A percentile compares a stretch with the other conserved stretches of the same genome.
Conservation (phyloP, 2,329 filamentous ascomycete genomes). For the Colletotrichum tamarilloi region DNA sequence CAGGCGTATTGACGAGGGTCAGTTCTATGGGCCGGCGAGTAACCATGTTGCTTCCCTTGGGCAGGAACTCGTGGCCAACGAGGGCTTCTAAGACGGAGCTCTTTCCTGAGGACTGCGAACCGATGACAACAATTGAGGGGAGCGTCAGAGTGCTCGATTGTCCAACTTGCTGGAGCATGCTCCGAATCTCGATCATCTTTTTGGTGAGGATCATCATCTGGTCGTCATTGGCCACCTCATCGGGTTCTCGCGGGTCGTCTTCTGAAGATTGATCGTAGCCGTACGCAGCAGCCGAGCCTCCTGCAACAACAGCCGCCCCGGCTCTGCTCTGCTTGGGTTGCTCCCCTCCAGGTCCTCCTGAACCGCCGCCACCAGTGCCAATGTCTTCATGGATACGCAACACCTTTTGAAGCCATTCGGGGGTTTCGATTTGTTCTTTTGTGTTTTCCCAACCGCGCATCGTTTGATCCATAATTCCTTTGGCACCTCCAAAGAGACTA, state of each 20-base stretch:
- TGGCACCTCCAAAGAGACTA: conserved; percentile 76
- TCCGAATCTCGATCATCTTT: conserved; percentile 99
- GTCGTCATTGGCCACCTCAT: conserved; percentile 84
- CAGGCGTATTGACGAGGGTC: conserved; percentile 94
- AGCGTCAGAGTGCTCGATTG: conserved; percentile 90
- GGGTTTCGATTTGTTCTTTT: conserved; percentile 77
- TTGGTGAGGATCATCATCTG: conserved; percentile 99
- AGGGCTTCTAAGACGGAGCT: conserved; percentile 97
- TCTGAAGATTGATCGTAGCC: conserved; percentile 77
- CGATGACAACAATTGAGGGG: conserved; percentile 98
- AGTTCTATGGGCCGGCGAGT: conserved; percentile 95
- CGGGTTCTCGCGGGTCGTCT: conserved; percentile 70
- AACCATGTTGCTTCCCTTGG: conserved; percentile 99
- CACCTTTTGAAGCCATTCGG: conserved; percentile 84
- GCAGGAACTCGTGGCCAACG: conserved; percentile 96
- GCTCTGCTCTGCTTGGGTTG: conserved; percentile 69
- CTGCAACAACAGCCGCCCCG: conserved; percentile 72
- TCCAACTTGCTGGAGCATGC: conserved; percentile 89
- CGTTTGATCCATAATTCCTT: conserved; percentile 82
- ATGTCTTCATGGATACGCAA: conserved; percentile 71
- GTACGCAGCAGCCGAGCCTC: conserved; percentile 81
- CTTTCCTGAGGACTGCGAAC: conserved; percentile 97
- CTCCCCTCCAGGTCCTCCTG: conserved; percentile 62
- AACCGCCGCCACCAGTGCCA: conserved; percentile 59
- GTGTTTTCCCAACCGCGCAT: conserved; percentile 84